Base-by-base conservation (phyloP, 306 rosid species). In the Trifolium repens region DNA sequence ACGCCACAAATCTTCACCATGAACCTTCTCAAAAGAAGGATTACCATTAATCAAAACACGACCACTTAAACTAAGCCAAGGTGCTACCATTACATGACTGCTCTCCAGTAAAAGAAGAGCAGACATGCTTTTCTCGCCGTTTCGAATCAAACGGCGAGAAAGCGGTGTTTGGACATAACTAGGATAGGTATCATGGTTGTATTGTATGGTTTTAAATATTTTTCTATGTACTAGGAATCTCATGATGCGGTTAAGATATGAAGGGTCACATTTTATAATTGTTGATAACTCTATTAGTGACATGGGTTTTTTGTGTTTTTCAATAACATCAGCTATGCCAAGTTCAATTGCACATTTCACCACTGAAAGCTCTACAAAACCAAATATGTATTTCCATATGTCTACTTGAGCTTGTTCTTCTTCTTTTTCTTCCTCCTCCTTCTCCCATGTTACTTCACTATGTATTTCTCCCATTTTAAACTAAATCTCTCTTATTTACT, bases 341-440 rank as follows among this genome's bases (percentile, higher is more conserved):
- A 93, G 91, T 58, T 93, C 89, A 53, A 93, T 76, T 15, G 88
- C 89, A 69, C 97, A 89, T 72, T 83, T 91, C 27, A 93, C 82
- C 2, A 83, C 92, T 0, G 91, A 89, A 40, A 74, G 40, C 77
- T 93, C 96, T 0, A 63, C 80, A 68, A 85, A 89, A 10, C 98
- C 90, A 6, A 85, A 83, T 55, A 82, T 46, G 80, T 85, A 87
- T 35, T 68, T 88, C 88, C 89, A 88, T 0, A 88, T 76, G 0
- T 74, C 66, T 11, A 76, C 15, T 34, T 77, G 72, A 0, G 88
- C 96, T 7, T 61, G 37, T 12, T 73, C 75, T 27, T 86, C 87
- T 52, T 67, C 86, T 52, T 67, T 82, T 26, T 76, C 78, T 0
- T 83, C 54, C 4, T 71, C 66, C 49, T 67, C 46, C 32, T 30